Evolutionary conservation across 208 protist species (phyloP).

Genomic region (Leishmania tropica): DNA sequence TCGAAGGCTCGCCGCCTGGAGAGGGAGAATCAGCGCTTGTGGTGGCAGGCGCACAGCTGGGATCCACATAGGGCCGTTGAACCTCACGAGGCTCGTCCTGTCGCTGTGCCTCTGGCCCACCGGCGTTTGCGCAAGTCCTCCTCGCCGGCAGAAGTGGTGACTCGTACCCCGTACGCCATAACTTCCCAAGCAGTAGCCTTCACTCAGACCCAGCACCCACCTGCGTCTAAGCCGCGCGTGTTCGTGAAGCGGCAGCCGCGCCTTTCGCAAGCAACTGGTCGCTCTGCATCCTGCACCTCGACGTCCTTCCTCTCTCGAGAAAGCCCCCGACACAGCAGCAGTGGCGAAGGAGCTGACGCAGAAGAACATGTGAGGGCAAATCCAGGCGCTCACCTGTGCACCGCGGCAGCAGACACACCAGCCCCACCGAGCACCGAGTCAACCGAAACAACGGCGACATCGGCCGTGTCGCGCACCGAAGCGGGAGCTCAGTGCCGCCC

Average conservation of each 20-base stretch:
- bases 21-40: conserved; percentile 23
- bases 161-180: background rate
- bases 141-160: background rate
- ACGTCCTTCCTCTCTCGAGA: background rate
- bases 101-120: background rate
- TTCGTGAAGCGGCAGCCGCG: conserved; percentile 11
- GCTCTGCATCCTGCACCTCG: conserved; percentile 1
- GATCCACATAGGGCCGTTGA: conserved; percentile 14
- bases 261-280: background rate
- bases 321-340: background rate
- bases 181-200: background rate
- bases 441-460: background rate
- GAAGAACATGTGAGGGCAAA: background rate
- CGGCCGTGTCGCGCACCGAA: conserved; percentile 2
- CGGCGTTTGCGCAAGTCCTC: background rate
- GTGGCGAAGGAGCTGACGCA: background rate
- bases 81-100: background rate
- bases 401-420: conserved; percentile 1
- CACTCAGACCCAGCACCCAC: background rate
- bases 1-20: conserved; percentile 30
- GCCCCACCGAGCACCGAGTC: background rate
- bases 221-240: background rate
- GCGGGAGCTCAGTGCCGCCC: background rate
- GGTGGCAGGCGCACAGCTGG: conserved; percentile 34
- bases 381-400: background rate